These are phyloP conservation scores for Lepiota brunneoincarnata DNA, from an alignment of 768 basidiomycete genomes.

Conservation along the genomic window DNA sequence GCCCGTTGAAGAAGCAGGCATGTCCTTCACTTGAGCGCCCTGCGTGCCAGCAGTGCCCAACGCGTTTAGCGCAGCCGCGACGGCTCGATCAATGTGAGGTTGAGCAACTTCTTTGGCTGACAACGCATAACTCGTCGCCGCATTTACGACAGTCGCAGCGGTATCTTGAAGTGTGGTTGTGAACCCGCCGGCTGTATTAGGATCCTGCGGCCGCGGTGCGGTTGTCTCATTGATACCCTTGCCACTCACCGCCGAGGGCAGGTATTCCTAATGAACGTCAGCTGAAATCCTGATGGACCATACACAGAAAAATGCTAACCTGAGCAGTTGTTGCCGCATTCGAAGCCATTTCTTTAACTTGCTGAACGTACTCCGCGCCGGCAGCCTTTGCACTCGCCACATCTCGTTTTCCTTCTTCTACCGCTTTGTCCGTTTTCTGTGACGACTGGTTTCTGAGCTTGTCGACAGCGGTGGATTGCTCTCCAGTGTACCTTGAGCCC, in stretches of 20 bases:
- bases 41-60: slow-evolving; percentile 2
- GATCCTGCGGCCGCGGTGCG: background rate
- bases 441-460: slow-evolving; percentile 32
- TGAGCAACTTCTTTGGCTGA: slow-evolving; percentile 5
- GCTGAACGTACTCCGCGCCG: slow-evolving; percentile 49
- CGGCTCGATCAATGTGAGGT: slow-evolving; percentile 1
- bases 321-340: slow-evolving; percentile 40
- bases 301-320: slow-evolving; percentile 29
- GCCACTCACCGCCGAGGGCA: background rate
- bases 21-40: slow-evolving; percentile 4
- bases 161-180: background rate
- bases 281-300: background rate
- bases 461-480: slow-evolving; percentile 31
- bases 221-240: background rate
- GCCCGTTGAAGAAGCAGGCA: slow-evolving; percentile 7
- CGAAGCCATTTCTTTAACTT: slow-evolving; percentile 49
- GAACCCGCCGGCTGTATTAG: background rate
- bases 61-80: background rate
- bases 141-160: slow-evolving; percentile 4
- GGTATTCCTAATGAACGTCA: background rate
- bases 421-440: slow-evolving; percentile 48
- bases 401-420: slow-evolving; percentile 52
- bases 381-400: slow-evolving; percentile 44
- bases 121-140: background rate
- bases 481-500: slow-evolving; percentile 32